Evolutionary conservation across 129 eudicot species (phyloP), one percentile per base, ranked within the genome.

Genomic region (Flaveria trinervia): DNA sequence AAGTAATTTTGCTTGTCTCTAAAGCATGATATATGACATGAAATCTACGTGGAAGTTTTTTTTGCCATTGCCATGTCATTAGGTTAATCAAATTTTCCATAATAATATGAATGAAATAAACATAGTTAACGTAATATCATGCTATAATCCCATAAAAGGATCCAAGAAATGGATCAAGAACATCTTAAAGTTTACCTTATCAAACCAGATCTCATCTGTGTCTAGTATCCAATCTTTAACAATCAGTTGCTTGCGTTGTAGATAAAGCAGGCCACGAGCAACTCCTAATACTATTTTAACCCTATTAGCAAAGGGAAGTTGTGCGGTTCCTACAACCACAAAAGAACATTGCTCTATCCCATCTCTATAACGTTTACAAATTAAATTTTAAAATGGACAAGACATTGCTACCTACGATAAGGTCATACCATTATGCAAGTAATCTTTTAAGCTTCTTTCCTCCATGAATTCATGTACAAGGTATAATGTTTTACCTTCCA

Each of bases 381-480:
- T 23, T 25, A 23, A 48, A 25, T 48, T 0, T 14, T 41, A 6
- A 17, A 4, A 70, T 25, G 61, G 60, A 56, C 18, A 30, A 26
- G 52, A 1, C n/a, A 28, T 64, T 13, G 26, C 28, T 51, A 26
- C 46, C 16, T 71, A 30, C 36, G 10, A 45, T 2, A 45, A 11
- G 13, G 50, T 9, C 50, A 36, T 36, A 71, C 76, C 76, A 16
- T 71, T n/a, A 28, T n/a, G 49, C 28, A 51, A 9, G 65, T 71
- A 30, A 71, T 51, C 26, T 16, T 52, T 71, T 51, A 71, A 71
- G 76, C 15, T 71, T 14, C 65, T 51, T 50, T 33, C n/a, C 65
- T 52, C 76, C 65, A 71, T 28, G 25, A 71, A 51, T 45, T 71
- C 65, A 51, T 71, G 64, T 28, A 71, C 64, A 51, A 71, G 76